Evolutionary conservation across 768 basidiomycete species (phyloP).

Genomic region (Tricholoma hemisulphureum): DNA sequence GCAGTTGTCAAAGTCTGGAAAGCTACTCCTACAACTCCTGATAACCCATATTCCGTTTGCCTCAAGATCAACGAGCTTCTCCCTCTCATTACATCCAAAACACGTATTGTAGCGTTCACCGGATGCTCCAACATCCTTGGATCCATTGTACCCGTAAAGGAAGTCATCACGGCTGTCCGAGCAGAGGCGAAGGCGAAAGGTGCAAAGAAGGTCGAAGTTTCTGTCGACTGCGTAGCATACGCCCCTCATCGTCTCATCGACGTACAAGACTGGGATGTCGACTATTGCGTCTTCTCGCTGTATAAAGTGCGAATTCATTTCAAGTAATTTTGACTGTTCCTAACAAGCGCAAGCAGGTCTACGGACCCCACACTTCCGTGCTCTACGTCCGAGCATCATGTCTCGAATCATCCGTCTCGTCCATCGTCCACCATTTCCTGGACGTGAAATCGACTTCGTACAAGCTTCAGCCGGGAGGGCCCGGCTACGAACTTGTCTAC

Average conservation of each 20-base stretch:
- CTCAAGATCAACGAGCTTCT: conserved; percentile 56
- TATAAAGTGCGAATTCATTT: conserved; percentile 59
- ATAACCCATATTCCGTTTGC: conserved; percentile 67
- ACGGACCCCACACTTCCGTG: conserved; percentile 69
- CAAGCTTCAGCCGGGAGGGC: conserved; percentile 73
- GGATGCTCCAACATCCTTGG: conserved; percentile 79
- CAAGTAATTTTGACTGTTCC: neutral
- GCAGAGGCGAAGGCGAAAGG: conserved; percentile 51
- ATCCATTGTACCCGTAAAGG: conserved; percentile 58
- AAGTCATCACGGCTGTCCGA: conserved; percentile 51
- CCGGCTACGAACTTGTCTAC: conserved; percentile 72
- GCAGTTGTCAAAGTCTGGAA: conserved; percentile 61
- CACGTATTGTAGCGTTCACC: conserved; percentile 71
- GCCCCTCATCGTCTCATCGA: conserved; percentile 72
- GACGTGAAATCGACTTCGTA: conserved; percentile 41
- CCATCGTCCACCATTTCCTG: conserved; percentile 74
- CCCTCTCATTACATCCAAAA: conserved; percentile 60
- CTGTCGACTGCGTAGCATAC: conserved; percentile 77
- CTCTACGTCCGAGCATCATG: conserved; percentile 56
- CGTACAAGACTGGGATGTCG: conserved; percentile 74
- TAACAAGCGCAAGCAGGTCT: conserved; percentile 47
- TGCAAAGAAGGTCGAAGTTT: conserved; percentile 60
- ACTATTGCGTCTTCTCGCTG: conserved; percentile 68
- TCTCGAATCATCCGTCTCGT: conserved; percentile 50
- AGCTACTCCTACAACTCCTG: conserved; percentile 41